Evolutionary conservation across 192 early-diverging fungal genomes (phyloP), one percentile per base, ranked within the genome.

Genomic region (Polychytrium aggregatum): DNA sequence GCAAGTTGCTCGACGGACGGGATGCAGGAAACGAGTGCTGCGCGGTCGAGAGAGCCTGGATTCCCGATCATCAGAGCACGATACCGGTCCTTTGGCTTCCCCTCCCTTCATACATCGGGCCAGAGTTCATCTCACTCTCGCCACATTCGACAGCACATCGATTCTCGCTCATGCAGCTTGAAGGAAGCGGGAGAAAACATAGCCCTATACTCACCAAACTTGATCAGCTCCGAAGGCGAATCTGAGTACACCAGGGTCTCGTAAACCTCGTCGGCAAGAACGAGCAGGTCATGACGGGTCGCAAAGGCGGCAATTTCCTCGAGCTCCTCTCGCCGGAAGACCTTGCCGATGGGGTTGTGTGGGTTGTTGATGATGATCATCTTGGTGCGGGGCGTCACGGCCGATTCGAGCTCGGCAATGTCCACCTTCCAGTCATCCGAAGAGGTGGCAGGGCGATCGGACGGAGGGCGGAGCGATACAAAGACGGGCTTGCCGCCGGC

Each of bases 351-450:
- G 2, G 93, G 93, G 63, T 97, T 97, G 71, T 97, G 87, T 31
- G 93, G 93, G 28, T 92, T 97, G 64, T 97, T 97, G 57, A 97
- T 52, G 3, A 97, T 82, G 48, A 93, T 68, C 36, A 92, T 83
- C 71, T 86, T 88, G 14, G 88, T 89, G 35, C 72, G 72, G 7
- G 70, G 63, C 2, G 77, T 89, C 41, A 92, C 70, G 31, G 85
- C 82, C 17, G 69, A 64, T 40, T 82, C 68, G 6, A 94, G 71
- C 65, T 90, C 84, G 37, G 74, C 70, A 37, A 85, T 70, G 59
- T 97, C 88, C 20, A 97, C 65, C 59, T 70, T 79, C 93, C 93
- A 97, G 56, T 92, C 86, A 35, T 67, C 57, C 10, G 84, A 81
- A 14, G 84, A 83, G 21, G 50, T 47, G 0, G 69, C 52, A 9